Percentiles rank a stretch among this genome's conserved stretches.
Conservation (phyloP, 768 basidiomycete species). For the Porpolomopsis calyptriformis region DNA sequence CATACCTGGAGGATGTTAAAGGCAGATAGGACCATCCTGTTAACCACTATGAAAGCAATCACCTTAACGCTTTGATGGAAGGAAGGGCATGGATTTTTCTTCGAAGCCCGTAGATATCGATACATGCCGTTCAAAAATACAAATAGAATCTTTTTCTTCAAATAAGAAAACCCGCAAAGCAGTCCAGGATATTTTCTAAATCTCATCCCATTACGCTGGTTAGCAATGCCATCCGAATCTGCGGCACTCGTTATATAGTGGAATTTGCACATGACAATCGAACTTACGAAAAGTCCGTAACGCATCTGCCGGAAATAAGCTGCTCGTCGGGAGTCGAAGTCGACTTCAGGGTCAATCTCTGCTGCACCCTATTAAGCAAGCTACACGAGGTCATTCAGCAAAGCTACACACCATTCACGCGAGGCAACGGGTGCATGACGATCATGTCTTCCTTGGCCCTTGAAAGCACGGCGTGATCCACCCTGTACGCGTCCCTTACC, state of each 20-base stretch:
- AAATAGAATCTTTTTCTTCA: too few relatives aligned
- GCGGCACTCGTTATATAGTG: too few relatives aligned
- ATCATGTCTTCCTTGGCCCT: constrained; percentile 96
- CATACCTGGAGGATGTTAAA: too few relatives aligned
- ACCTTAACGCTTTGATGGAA: too few relatives aligned
- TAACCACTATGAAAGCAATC: too few relatives aligned
- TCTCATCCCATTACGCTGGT: constrained; percentile 44
- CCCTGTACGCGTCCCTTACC: constrained; percentile 85
- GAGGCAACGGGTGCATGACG: constrained; percentile 97
- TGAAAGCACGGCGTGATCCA: constrained; percentile 89
- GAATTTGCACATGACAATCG: too few relatives aligned
- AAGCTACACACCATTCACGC: constrained; percentile 61
- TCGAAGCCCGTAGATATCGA: too few relatives aligned
- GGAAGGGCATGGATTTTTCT: too few relatives aligned
- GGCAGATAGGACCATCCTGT: too few relatives aligned
- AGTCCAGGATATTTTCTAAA: too few relatives aligned
- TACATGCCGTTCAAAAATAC: too few relatives aligned
- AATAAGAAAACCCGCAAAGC: too few relatives aligned
- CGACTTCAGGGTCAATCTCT: constrained; percentile 99
- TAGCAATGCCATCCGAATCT: constrained; percentile 78
- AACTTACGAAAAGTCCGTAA: constrained; percentile 91
- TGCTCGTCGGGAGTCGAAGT: constrained; percentile 88
- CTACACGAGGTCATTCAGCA: not conserved
- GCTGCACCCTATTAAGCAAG: not conserved
- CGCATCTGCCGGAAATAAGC: constrained; percentile 99